Conservation (phyloP, 1,139 yeast species). For the Zygotorulaspora mrakii region DNA sequence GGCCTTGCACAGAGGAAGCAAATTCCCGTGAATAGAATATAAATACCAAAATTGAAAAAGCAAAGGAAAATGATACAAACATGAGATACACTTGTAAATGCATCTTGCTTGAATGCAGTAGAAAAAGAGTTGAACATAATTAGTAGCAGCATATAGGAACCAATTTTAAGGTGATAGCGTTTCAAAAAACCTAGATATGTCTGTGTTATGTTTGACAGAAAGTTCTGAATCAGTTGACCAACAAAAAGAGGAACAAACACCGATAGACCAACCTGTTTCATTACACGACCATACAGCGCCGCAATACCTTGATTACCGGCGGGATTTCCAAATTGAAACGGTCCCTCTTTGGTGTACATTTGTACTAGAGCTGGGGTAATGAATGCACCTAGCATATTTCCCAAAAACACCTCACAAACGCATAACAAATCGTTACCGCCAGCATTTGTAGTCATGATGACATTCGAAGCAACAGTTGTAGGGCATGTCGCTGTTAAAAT, state of each 20-base stretch:
- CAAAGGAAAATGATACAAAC: conserved; percentile 69
- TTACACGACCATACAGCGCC: conserved; percentile 64
- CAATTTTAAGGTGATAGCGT: conserved; percentile 64
- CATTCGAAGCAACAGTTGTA: conserved; percentile 86
- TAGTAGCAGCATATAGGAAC: conserved; percentile 70
- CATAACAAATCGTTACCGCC: conserved; percentile 78
- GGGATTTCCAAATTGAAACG: conserved; percentile 83
- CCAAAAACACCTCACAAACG: conserved; percentile 78
- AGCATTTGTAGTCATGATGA: conserved; percentile 83
- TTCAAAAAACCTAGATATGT: conserved; percentile 49
- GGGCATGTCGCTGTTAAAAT: conserved; percentile 84
- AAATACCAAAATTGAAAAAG: conserved; percentile 76
- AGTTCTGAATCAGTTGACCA: conserved; percentile 77
- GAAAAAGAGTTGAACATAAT: conserved; percentile 84
- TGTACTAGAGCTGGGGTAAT: conserved; percentile 81
- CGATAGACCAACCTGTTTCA: conserved; percentile 81
- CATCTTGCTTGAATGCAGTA: conserved; percentile 79
- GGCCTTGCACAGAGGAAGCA: conserved; percentile 64
- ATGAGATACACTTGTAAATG: conserved; percentile 68
- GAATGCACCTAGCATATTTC: conserved; percentile 80
- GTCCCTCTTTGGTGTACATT: conserved; percentile 51
- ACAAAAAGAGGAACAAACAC: conserved; percentile 81
- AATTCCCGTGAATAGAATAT: conserved; percentile 65
- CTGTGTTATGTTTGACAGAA: conserved; percentile 60
- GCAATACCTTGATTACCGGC: conserved; percentile 52